Evolutionary conservation across 805 yeast species (phyloP).

Genomic region (Teunomyces pallodes): DNA sequence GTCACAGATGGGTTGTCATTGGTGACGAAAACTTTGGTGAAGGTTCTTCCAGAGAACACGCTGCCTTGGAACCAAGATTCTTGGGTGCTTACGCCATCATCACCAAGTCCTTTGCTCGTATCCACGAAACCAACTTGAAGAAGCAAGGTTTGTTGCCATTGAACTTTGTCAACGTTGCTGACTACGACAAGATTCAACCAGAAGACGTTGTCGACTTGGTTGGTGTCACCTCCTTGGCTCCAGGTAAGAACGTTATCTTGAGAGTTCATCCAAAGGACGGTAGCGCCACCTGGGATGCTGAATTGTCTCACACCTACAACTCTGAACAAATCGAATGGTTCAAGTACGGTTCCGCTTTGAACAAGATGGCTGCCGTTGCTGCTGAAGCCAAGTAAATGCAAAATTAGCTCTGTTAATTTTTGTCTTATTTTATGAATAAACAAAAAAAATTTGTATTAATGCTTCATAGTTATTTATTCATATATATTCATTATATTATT

Average conservation of each 20-base stretch:
- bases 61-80: conserved; percentile 99
- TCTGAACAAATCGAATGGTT: conserved; percentile 97
- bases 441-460: conserved; percentile 2
- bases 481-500: conserved; percentile 1
- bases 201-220: conserved; percentile 84
- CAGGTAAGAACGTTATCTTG: conserved; percentile 86
- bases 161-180: conserved; percentile 85
- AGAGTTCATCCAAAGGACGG: conserved; percentile 75
- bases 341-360: conserved; percentile 98
- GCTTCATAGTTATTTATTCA: conserved; percentile 4
- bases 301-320: conserved; percentile 95
- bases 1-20: conserved; percentile 92
- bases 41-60: conserved; percentile 99
- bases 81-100: conserved; percentile 97
- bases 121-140: conserved; percentile 99
- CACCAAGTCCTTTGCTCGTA: conserved; percentile 97
- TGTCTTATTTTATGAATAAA: conserved; percentile 2
- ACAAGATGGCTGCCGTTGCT: conserved; percentile 70
- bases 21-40: conserved; percentile 99
- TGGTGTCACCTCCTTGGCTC: conserved; percentile 82
- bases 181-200: conserved; percentile 90
- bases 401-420: neutral
- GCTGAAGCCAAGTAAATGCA: conserved; percentile 5
- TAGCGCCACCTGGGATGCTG: conserved; percentile 75
- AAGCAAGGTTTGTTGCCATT: conserved; percentile 98